Conservation (phyloP, 2,329 filamentous ascomycete genomes). For the Zymoseptoria passerinii region DNA sequence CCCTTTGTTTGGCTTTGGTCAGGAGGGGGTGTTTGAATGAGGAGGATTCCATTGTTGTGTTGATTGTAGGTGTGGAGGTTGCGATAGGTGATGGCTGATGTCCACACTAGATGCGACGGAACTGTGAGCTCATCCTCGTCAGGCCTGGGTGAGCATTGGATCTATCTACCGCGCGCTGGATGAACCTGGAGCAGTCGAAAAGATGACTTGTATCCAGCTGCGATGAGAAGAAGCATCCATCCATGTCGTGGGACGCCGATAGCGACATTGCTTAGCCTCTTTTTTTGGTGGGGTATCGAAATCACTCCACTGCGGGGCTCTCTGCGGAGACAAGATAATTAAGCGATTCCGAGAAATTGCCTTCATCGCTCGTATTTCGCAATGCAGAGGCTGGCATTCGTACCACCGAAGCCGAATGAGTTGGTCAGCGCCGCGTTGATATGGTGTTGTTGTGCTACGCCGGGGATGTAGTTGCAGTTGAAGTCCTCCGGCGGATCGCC, state of each 20-base stretch:
- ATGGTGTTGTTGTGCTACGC: conserved; percentile 57
- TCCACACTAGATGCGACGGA: too few species aligned
- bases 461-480: conserved; percentile 77
- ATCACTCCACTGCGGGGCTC: conserved; percentile 11
- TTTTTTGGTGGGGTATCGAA: neutral
- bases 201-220: neutral
- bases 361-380: conserved; percentile 32
- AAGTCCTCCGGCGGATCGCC: conserved; percentile 53
- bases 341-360: neutral
- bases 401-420: conserved; percentile 96
- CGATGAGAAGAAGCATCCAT: neutral
- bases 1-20: conserved; percentile 14
- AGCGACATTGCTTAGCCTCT: neutral
- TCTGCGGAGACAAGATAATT: conserved; percentile 1
- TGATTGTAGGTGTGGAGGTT: neutral
- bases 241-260: neutral
- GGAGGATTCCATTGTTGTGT: conserved; percentile 7
- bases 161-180: too few species aligned
- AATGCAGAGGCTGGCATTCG: conserved; percentile 85
- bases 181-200: too few species aligned
- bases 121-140: too few species aligned
- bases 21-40: conserved; percentile 5
- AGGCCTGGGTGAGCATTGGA: too few species aligned
- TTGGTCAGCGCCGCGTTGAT: conserved; percentile 78
- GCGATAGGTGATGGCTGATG: too few species aligned